phyloP scores from a whole-genome alignment of 495 filamentous ascomycete species.

The Sordaria brevicollis region DNA sequence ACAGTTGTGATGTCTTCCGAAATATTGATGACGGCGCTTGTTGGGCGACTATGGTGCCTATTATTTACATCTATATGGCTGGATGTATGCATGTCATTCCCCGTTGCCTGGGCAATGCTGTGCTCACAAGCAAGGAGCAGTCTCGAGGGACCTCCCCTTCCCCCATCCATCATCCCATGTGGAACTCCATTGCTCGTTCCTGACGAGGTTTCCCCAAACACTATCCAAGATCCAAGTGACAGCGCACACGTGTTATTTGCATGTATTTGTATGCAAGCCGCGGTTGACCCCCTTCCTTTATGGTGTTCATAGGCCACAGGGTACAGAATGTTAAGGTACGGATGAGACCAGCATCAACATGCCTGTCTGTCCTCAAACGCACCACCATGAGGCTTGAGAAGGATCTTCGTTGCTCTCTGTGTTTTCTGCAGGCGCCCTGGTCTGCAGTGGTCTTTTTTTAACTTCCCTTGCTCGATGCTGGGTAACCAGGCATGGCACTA shows the following conservation, averaged over 20 bases:
- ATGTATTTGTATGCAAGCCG: not conserved
- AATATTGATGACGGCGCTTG: not conserved
- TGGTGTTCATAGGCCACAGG: not conserved
- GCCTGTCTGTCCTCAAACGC: not conserved
- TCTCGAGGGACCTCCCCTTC: not conserved
- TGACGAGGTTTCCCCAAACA: not conserved
- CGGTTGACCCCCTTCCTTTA: not conserved
- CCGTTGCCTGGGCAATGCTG: not conserved
- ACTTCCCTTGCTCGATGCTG: not conserved
- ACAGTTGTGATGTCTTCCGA: not conserved
- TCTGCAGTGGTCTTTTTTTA: not conserved
- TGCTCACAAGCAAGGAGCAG: not conserved
- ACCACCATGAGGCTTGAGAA: not conserved
- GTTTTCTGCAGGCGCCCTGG: not conserved
- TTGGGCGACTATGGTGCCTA: not conserved
- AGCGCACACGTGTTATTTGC: not conserved
- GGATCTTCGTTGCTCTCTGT: not conserved
- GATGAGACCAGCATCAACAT: not conserved
- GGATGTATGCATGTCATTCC: not conserved
- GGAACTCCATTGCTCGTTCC: not conserved
- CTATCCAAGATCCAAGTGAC: not conserved
- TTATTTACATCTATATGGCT: not conserved
- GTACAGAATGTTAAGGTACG: not conserved
- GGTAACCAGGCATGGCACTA: not conserved
- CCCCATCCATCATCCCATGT: not conserved